A percentile compares a stretch with the other conserved stretches of the same genome.
Conservation (phyloP, 2,329 filamentous ascomycete species). For the Lizonia empirigonia region DNA sequence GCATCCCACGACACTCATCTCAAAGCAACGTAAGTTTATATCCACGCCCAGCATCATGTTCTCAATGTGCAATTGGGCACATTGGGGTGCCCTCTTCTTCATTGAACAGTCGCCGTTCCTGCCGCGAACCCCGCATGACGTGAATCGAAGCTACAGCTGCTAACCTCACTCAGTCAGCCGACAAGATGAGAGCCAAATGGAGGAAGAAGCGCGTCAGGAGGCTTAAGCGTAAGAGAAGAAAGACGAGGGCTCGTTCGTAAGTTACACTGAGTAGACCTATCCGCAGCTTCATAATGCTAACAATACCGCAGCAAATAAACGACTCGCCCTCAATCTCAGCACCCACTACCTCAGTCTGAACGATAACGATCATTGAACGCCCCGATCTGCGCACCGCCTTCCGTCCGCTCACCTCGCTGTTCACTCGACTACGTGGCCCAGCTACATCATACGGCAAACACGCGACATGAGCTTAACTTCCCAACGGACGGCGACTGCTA, state of each 20-base stretch:
- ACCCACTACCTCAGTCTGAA: conserved; percentile 39
- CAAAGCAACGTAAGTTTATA: conserved; percentile 49
- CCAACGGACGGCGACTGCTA: conserved; percentile 33
- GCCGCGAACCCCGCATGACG: conserved; percentile 17
- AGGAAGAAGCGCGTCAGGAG: conserved; percentile 99
- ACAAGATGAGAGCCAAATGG: conserved; percentile 94
- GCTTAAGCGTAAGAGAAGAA: conserved; percentile 99
- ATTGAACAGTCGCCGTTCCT: conserved; percentile 7
- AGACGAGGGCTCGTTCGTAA: conserved; percentile 98
- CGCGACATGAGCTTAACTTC: conserved; percentile 34
- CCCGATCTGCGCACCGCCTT: conserved; percentile 33
- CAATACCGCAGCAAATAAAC: conserved; percentile 54
- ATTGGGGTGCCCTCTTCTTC: conserved; percentile 11
- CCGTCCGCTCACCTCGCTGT: conserved; percentile 31
- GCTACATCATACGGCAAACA: conserved; percentile 34
- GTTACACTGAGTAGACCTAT: conserved; percentile 46
- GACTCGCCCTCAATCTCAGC: conserved; percentile 53
- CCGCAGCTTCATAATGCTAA: conserved; percentile 14
- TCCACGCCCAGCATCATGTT: conserved; percentile 4
- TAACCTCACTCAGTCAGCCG: conserved; percentile 45
- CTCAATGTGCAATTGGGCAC: conserved; percentile 34
- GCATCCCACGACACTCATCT: conserved; percentile 52
- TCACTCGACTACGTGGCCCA: conserved; percentile 28
- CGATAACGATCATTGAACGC: conserved; percentile 36
- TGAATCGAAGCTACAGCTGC: conserved; percentile 23